Conservation (phyloP, 495 filamentous ascomycete genomes). For the Hypoxylon intermedium region DNA sequence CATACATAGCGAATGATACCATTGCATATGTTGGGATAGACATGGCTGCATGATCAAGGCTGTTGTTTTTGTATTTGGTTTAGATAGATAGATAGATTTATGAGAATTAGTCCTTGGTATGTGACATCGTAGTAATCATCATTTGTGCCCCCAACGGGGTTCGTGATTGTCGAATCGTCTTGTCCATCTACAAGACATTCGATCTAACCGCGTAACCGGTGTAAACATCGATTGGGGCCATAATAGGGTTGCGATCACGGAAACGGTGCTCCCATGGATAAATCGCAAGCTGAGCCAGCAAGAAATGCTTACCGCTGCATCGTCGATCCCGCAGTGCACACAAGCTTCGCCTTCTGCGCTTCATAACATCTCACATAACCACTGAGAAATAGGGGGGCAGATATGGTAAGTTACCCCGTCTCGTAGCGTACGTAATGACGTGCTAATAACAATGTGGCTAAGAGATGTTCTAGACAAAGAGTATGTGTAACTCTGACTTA, state of each 20-base stretch:
- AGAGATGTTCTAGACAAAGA: no score
- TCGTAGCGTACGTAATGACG: no score
- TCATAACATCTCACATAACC: slow-evolving; percentile 28
- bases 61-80: no score
- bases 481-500: no score
- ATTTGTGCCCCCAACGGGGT: slow-evolving; percentile 1
- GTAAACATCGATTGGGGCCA: background rate
- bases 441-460: no score
- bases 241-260: slow-evolving; percentile 1
- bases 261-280: background rate
- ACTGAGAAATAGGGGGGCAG: no score
- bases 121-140: background rate
- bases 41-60: background rate
- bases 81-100: slow-evolving; percentile 1
- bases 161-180: slow-evolving; percentile 20
- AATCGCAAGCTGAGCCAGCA: slow-evolving; percentile 8
- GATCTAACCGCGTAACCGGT: no score
- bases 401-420: no score
- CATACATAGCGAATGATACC: slow-evolving; percentile 34
- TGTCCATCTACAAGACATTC: no score
- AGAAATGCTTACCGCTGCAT: background rate
- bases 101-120: slow-evolving; percentile 3
- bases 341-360: background rate
- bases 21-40: slow-evolving; percentile 16
- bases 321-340: slow-evolving; percentile 19